Evolutionary conservation across 495 filamentous ascomycete species (phyloP).

Genomic region (Trichoderma orchidacearum): DNA sequence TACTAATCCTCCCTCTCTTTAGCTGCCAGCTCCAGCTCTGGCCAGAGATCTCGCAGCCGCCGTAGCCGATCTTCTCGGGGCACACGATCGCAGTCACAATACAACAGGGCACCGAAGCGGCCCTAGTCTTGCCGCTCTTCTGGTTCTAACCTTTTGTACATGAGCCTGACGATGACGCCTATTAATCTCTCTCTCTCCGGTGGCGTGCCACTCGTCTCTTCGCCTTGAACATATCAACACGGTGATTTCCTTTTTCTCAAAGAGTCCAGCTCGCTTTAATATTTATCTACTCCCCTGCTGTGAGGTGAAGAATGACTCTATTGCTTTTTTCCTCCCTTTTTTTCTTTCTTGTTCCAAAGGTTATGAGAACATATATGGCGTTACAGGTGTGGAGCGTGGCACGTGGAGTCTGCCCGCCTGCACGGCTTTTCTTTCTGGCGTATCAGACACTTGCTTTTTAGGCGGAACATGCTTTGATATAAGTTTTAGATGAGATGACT

Average conservation of each 20-base stretch:
- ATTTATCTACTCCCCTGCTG: no score
- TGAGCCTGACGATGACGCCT: background rate
- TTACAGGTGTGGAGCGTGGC: no score
- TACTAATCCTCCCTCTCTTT: slow-evolving; percentile 13
- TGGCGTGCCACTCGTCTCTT: no score
- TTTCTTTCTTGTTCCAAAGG: no score
- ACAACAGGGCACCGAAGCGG: background rate
- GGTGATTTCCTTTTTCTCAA: no score
- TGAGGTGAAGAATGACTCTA: no score
- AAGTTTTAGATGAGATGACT: background rate
- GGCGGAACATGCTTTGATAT: background rate
- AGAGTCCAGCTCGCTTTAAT: no score
- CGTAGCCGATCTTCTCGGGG: background rate
- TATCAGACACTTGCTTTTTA: background rate
- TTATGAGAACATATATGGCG: no score
- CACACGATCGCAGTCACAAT: background rate
- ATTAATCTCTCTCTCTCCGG: no score
- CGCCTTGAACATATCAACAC: background rate
- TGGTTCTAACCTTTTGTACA: background rate
- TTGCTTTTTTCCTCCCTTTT: no score
- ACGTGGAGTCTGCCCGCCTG: no score
- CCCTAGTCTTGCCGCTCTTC: background rate
- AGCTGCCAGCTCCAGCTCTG: slow-evolving; percentile 31
- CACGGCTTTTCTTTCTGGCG: background rate
- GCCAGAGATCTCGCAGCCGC: slow-evolving; percentile 17